Percentiles rank a stretch among this genome's conserved stretches.
Evolutionary conservation across 495 filamentous ascomycete species (phyloP).

Genomic region (Pseudevernia furfuracea): DNA sequence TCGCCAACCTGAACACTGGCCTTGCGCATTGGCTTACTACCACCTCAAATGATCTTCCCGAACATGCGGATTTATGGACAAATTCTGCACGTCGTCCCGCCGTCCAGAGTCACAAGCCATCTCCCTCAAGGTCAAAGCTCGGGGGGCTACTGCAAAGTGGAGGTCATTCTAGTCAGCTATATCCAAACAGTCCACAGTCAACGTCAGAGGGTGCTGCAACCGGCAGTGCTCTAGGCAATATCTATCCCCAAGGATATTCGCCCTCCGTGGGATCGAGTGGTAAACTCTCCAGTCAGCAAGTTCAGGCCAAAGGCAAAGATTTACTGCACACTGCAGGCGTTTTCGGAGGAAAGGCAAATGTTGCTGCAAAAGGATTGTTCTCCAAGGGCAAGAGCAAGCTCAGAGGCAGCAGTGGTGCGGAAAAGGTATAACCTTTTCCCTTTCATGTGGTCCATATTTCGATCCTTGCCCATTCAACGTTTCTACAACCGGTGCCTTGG

Average conservation of each 20-base stretch:
- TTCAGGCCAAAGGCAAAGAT: conserved; percentile 75
- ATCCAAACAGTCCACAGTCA: conserved; percentile 34
- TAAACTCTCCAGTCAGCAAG: conserved; percentile 38
- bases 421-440: conserved; percentile 63
- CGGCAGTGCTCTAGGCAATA: conserved; percentile 32
- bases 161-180: conserved; percentile 35
- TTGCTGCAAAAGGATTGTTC: conserved; percentile 78
- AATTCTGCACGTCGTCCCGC: conserved; percentile 31
- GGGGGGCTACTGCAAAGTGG: conserved; percentile 32
- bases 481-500: conserved; percentile 24
- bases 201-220: conserved; percentile 32
- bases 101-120: conserved; percentile 27
- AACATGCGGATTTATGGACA: conserved; percentile 41
- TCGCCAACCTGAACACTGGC: conserved; percentile 63
- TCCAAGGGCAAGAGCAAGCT: conserved; percentile 80
- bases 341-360: conserved; percentile 60
- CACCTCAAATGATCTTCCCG: conserved; percentile 43
- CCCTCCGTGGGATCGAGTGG: conserved; percentile 22
- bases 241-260: conserved; percentile 27
- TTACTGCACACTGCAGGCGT: conserved; percentile 70
- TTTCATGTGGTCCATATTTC: conserved; percentile 28
- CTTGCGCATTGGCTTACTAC: conserved; percentile 62
- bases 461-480: conserved; percentile 7
- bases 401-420: conserved; percentile 49
- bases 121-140: conserved; percentile 41